Evolutionary conservation across 2,329 filamentous ascomycete species (phyloP), one percentile per base, ranked within the genome.

Genomic region (Fusarium subglutinans): DNA sequence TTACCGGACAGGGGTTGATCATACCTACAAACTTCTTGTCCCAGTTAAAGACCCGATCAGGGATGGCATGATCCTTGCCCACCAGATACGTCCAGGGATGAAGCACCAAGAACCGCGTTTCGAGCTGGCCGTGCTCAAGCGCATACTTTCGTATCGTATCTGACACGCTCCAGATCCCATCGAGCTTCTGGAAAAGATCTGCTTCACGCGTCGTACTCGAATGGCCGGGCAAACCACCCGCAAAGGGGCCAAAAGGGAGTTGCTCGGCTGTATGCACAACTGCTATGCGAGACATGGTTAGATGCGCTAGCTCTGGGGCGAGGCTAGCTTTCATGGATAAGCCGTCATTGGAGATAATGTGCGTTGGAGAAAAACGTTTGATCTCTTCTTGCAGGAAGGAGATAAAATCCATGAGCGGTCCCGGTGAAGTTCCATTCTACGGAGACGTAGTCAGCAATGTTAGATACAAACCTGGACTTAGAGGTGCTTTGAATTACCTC

Each of bases 31-130:
- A 62, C 22, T 0, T 40, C 37, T 51, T 51, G 45, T 62, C 26
- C 56, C 45, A 64, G 24, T 64, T 51, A 3, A 15, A 51, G 8
- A 62, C 14, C 18, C 12, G 30, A 1, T 15, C 11, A 2, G 56
- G 56, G 5, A 53, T n/a, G 11, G n/a, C 18, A 8, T 62, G 38
- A 2, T 33, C 13, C 4, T 50, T 26, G 8, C 56, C 56, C 1
- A 33, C 30, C 6, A 63, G n/a, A 63, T 64, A 64, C 3, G 56
- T 62, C 45, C 62, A 62, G 1, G 62, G 62, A 17, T 65, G 56
- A 17, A 45, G 62, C 5, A 64, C 15, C 37, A 64, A 3, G 28
- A 64, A 64, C 1, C 28, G 20, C 7, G 56, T 44, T 4, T 62
- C 24, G 2, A 65, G 3, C 7, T 53, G 22, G 2, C 45, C 38